Base-by-base conservation (phyloP, 2,329 filamentous ascomycete genomes). In the Xylariaceae sp. region DNA sequence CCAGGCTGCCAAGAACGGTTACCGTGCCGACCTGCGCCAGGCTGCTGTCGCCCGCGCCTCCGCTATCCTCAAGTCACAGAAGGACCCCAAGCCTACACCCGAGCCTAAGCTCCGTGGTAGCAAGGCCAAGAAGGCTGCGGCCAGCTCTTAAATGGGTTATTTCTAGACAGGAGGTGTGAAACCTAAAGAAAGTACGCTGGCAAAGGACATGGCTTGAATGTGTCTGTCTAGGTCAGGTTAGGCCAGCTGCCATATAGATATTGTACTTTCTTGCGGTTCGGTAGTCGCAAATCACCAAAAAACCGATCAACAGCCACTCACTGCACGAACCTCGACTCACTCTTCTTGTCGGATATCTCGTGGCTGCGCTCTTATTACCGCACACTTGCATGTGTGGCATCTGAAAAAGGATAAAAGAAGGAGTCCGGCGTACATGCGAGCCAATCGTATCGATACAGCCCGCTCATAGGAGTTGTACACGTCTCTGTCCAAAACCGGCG, bases 21-120 rank as follows among this genome's bases (percentile, higher is more conserved):
- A 97, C 83, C 86, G 85, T 58, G 60, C 76, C 59, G 85, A 90
- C 65, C 76, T 89, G 68, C 83, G 83, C 56, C 70, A 77, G 60
- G 74, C 74, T 59, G 89, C 90, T 58, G 82, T 97, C 60, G 74
- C 88, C 68, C 87, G 92, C 62, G 88, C 85, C 63, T 88, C 83
- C 60, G 88, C 88, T 60, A 78, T 95, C 73, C 85, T 83, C 67
- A 74, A 75, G 61, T 81, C 84, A 57, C 85, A 94, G 78, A 76
- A 75, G 64, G 71, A 82, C 55, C 79, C 83, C 70, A 94, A 94
- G 82, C 75, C 83, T 47, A 68, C 71, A 50, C 78, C 78, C 57
- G 80, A 81, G 70, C 63, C 67, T 61, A 94, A 94, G 81, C 73
- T 74, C 57, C 78, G 88, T 61, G 88, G 89, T 57, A 74, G 74